Evolutionary conservation across 495 filamentous ascomycete genomes (phyloP), one percentile per base, ranked within the genome.

Genomic region (Neurospora sp.): DNA sequence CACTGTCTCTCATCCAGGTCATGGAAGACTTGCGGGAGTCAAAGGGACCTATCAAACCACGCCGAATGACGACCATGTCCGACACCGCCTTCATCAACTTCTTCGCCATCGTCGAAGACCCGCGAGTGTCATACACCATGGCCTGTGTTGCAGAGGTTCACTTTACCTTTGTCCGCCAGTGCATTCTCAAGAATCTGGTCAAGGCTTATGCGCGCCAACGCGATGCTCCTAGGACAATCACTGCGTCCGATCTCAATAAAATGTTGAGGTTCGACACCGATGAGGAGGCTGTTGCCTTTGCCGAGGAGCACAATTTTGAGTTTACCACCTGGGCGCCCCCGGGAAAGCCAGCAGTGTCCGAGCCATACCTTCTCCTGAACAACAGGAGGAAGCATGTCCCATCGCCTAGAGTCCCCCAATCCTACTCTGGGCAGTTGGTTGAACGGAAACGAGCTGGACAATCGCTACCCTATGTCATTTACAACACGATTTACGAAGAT

Each of bases 71-170:
- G 82, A 89, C 73, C 85, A 40, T 81, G n/a, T 71, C 90, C 2
- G 88, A 91, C 70, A 87, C 89, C 3, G 90, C 90, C 69, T 91
- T 88, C 76, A 77, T 84, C 22, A 87, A 89, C 37, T 96, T 96
- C 78, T 98, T 96, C 82, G 84, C 84, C 3, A 84, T 96, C 44
- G 83, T 98, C 48, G 85, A 89, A 70, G 90, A 91, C 10, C 86
- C 86, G 2, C 81, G 85, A 69, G 88, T 94, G 2, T 93, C 95
- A 0, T 98, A 97, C 80, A 87, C 94, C 22, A 95, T 96, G 91
- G 95, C 92, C 7, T 98, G 95, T 79, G 90, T 97, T 45, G 94
- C 94, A 3, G 94, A 98, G 78, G 90, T 94, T 17, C 92, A 94
- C 75, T 98, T 98, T 82, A 92, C 90, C 70, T 83, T 89, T 17